Evolutionary conservation across 2,329 filamentous ascomycete species (phyloP).

Genomic region (Epichloe aotearoae): DNA sequence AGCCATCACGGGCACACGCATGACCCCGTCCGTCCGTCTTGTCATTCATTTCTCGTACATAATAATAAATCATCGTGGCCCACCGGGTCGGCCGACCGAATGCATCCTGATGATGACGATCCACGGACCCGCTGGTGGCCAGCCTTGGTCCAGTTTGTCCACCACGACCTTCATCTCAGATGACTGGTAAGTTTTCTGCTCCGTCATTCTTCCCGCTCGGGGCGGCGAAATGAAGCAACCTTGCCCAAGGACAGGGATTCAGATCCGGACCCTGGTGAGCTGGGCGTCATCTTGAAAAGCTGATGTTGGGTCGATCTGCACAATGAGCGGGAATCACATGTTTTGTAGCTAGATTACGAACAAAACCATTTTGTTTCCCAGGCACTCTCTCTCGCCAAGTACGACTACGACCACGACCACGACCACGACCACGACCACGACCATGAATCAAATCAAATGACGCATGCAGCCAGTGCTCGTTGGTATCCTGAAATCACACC

Average conservation of each 20-base stretch:
- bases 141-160: too few species aligned
- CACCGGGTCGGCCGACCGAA: too few species aligned
- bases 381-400: background rate
- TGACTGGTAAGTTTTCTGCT: too few species aligned
- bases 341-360: too few species aligned
- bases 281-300: background rate
- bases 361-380: background rate
- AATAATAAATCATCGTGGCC: too few species aligned
- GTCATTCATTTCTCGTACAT: background rate
- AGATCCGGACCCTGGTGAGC: background rate
- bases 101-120: background rate
- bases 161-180: too few species aligned
- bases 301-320: too few species aligned
- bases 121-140: background rate
- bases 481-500: background rate
- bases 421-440: background rate
- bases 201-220: background rate
- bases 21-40: too few species aligned
- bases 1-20: background rate
- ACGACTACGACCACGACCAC: background rate
- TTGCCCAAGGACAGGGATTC: background rate
- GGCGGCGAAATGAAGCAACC: background rate
- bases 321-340: background rate
- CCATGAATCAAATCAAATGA: background rate
- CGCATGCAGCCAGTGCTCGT: background rate